Evolutionary conservation across 352 stramenopile genomes (phyloP).

Genomic region (Globisporangium alternatum): DNA sequence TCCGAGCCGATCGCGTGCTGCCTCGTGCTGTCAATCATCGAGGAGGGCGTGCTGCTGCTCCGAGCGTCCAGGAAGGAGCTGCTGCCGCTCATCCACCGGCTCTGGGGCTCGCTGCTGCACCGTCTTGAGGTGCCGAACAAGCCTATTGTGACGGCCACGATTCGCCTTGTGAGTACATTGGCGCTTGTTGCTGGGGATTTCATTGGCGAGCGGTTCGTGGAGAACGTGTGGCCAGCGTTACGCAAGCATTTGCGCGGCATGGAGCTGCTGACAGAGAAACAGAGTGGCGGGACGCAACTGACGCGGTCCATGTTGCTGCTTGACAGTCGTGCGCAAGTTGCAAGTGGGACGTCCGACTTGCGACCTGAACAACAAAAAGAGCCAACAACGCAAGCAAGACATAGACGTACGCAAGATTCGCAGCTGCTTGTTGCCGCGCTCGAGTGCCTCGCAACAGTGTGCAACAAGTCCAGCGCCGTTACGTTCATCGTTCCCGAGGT

Average conservation of each 20-base stretch:
- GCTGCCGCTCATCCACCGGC: constrained; percentile 68
- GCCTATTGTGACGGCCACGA: constrained; percentile 54
- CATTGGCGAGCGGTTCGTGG: constrained; percentile 75
- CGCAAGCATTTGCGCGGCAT: constrained; percentile 40
- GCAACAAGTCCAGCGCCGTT: constrained; percentile 35
- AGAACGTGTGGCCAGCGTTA: constrained; percentile 72
- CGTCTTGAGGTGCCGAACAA: constrained; percentile 54
- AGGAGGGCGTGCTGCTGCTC: constrained; percentile 57
- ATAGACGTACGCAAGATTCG: constrained; percentile 54
- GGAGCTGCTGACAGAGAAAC: constrained; percentile 28
- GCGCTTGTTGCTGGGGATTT: constrained; percentile 66
- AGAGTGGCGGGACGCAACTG: constrained; percentile 22
- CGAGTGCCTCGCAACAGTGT: constrained; percentile 49
- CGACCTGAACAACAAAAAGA: not conserved
- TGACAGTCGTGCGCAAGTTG: not conserved
- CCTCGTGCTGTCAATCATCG: constrained; percentile 67
- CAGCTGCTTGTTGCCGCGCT: constrained; percentile 57
- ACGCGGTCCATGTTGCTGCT: constrained; percentile 72
- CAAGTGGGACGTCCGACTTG: not conserved
- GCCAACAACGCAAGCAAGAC: constrained; percentile 8
- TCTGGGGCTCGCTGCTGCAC: constrained; percentile 71
- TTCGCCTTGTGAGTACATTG: constrained; percentile 51
- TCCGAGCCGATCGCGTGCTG: constrained; percentile 69
- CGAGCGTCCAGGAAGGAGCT: constrained; percentile 40
- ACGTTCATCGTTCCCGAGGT: constrained; percentile 66